phyloP scores from a whole-genome alignment of 768 basidiomycete genomes.

The Pleurotus salmoneostramineus region DNA sequence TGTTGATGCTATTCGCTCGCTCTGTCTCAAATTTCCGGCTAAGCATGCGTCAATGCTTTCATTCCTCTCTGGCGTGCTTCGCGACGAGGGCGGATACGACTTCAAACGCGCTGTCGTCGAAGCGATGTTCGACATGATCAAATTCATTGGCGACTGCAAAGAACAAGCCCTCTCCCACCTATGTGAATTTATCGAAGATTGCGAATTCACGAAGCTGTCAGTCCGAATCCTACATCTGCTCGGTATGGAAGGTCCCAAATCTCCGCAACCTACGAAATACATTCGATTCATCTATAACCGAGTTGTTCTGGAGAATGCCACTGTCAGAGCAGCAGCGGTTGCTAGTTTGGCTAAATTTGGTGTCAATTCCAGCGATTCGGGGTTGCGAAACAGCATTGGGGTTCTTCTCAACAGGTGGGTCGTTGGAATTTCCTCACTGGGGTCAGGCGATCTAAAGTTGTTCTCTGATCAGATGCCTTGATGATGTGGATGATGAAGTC shows the following conservation, averaged over 20 bases:
- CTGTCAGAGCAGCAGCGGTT: constrained; percentile 95
- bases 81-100: constrained; percentile 98
- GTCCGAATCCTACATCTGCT: constrained; percentile 95
- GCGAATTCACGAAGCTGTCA: constrained; percentile 98
- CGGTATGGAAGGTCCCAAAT: constrained; percentile 93
- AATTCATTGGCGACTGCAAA: constrained; percentile 92
- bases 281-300: constrained; percentile 99
- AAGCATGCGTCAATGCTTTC: constrained; percentile 97
- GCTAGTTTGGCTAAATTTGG: constrained; percentile 95
- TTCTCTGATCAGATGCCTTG: constrained; percentile 66
- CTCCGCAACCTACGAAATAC: constrained; percentile 96
- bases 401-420: constrained; percentile 81
- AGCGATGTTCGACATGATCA: constrained; percentile 99
- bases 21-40: constrained; percentile 97
- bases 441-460: constrained; percentile 4
- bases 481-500: constrained; percentile 99
- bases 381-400: constrained; percentile 79
- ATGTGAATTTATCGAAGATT: constrained; percentile 99
- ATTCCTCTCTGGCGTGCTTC: constrained; percentile 93
- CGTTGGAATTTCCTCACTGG: not conserved
- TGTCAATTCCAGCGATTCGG: constrained; percentile 75
- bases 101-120: constrained; percentile 99
- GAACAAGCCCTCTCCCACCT: constrained; percentile 97
- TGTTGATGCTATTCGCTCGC: constrained; percentile 95
- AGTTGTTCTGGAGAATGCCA: constrained; percentile 96